Base-by-base conservation (phyloP, 2,329 filamentous ascomycete genomes). In the Graphium sp. region DNA sequence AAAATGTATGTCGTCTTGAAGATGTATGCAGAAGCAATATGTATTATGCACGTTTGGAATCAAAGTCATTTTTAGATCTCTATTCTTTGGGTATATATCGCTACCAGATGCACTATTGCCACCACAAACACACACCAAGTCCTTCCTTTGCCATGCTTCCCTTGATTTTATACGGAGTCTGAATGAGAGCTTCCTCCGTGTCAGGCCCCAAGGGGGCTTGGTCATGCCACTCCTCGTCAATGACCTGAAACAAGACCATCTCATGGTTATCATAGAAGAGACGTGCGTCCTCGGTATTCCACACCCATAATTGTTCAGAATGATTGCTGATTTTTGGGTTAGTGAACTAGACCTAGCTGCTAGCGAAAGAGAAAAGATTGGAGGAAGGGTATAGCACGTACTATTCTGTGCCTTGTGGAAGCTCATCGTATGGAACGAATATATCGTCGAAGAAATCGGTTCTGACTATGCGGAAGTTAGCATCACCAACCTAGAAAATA, bases 361-460 rank as follows among this genome's bases (percentile, higher is more conserved):
- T n/a, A n/a, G n/a, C n/a, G n/a, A n/a, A n/a, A n/a, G n/a, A n/a
- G n/a, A n/a, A n/a, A n/a, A n/a, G n/a, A n/a, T n/a, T n/a, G n/a
- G n/a, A n/a, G n/a, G n/a, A n/a, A n/a, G n/a, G n/a, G n/a, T n/a
- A n/a, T n/a, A n/a, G 18, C 16, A 55, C 74, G 54, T 53, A 84
- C 77, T 81, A 93, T 46, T 70, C 66, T 16, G 74, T 72, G n/a
- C 71, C 73, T 17, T 79, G 70, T 22, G 84, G 79, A 4, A 92
- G 62, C 37, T 81, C 71, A 31, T 73, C 66, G 20, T 68, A 71
- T 1, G 68, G 82, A 36, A 95, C 72, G 34, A 82, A 76, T 18
- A 98, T 83, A 37, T 95, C 85, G 41, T 87, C 80, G 41, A 94
- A 98, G 50, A 98, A 98, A 36, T 93, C 82, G 4, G 85, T 76